These are phyloP conservation scores for Trichoderma sp. DNA, from an alignment of 2,329 filamentous ascomycete species.

Conservation along the genomic window DNA sequence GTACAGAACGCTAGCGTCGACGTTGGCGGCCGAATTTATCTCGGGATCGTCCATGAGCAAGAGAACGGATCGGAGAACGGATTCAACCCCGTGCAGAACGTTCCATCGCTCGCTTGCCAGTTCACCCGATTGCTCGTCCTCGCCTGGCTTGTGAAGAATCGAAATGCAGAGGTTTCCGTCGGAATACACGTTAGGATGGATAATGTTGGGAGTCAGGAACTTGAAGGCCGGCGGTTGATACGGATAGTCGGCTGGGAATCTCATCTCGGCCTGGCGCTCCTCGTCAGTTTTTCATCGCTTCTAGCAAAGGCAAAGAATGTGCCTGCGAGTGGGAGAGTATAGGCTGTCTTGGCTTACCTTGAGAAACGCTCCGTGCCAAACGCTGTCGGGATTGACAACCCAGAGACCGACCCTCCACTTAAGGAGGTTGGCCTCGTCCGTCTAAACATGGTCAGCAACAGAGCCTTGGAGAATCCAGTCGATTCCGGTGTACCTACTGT, in stretches of 20 bases:
- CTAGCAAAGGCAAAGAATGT: background rate
- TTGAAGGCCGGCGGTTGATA: constrained; percentile 85
- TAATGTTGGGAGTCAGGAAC: constrained; percentile 71
- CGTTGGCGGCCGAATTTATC: constrained; percentile 89
- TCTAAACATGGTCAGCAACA: constrained; percentile 41
- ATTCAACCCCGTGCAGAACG: constrained; percentile 89
- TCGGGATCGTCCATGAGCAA: constrained; percentile 92
- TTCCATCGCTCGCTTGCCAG: constrained; percentile 89
- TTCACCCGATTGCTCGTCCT: constrained; percentile 91
- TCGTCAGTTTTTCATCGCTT: background rate
- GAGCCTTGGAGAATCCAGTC: background rate
- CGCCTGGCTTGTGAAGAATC: constrained; percentile 87
- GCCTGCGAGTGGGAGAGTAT: background rate
- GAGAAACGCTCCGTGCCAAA: constrained; percentile 91
- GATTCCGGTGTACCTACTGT: constrained; percentile 54
- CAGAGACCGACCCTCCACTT: constrained; percentile 86
- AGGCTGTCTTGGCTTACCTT: constrained; percentile 47
- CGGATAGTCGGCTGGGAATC: constrained; percentile 84
- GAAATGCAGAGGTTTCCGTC: constrained; percentile 94
- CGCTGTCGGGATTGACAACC: constrained; percentile 86
- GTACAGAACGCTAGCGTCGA: constrained; percentile 85
- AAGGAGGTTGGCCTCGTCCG: constrained; percentile 79
- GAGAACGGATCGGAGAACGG: constrained; percentile 87
- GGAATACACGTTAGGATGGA: constrained; percentile 90
- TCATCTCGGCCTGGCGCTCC: constrained; percentile 69